Percentiles rank a stretch among this genome's conserved stretches.
phyloP scores from a whole-genome alignment of 2,329 filamentous ascomycete genomes.

The Penicillium oxalicum region DNA sequence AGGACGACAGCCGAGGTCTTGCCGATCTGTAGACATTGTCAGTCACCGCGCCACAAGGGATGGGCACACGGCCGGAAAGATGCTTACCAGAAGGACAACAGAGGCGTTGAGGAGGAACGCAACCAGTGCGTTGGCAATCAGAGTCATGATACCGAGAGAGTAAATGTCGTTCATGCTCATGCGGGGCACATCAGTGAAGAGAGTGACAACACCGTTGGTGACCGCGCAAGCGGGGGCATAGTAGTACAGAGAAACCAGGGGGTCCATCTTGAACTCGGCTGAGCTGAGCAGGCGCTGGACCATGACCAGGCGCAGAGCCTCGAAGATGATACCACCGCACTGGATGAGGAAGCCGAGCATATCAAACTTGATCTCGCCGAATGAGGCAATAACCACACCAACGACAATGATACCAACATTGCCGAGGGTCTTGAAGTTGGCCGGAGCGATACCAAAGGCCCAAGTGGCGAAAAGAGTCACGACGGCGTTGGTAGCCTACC shows the following conservation, averaged over 20 bases:
- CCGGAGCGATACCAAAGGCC: constrained; percentile 73
- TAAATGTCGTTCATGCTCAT: constrained; percentile 70
- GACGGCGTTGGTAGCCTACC: constrained; percentile 82
- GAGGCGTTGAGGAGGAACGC: constrained; percentile 75
- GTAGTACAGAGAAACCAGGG: constrained; percentile 80
- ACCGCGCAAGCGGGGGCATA: constrained; percentile 74
- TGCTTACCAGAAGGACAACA: constrained; percentile 66
- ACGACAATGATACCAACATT: constrained; percentile 92
- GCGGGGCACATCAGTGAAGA: constrained; percentile 57
- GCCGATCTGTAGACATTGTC: constrained; percentile 58
- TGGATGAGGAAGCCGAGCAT: constrained; percentile 60
- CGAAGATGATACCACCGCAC: constrained; percentile 66
- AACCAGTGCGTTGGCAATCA: constrained; percentile 65
- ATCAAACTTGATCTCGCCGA: constrained; percentile 88
- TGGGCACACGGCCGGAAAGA: too few species aligned
- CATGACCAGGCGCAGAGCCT: constrained; percentile 73
- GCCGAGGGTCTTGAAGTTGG: constrained; percentile 76
- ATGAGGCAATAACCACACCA: constrained; percentile 86
- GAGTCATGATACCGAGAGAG: constrained; percentile 56
- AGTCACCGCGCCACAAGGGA: too few species aligned
- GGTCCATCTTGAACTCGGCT: constrained; percentile 77
- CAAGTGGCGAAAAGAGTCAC: constrained; percentile 84
- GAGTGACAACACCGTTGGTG: constrained; percentile 65
- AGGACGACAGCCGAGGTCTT: constrained; percentile 78
- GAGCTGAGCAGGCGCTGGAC: constrained; percentile 70